Conservation (phyloP, 139 green algal species). For the Chlamydomonas sphaeroides region DNA sequence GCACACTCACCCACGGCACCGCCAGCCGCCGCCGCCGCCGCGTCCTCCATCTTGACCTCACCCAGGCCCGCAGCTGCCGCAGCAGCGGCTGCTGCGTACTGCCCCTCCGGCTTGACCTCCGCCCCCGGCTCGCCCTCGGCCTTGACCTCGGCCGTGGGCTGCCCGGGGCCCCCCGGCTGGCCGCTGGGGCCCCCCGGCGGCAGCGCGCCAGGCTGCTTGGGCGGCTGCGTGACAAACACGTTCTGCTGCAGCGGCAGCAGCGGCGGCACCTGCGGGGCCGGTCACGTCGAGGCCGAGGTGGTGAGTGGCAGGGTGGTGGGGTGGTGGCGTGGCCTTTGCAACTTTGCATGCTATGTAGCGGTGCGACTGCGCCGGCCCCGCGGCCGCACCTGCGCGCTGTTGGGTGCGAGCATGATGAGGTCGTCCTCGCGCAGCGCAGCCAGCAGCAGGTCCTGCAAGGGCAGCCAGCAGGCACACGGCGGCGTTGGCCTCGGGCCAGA, state of each 20-base stretch:
- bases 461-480: neutral
- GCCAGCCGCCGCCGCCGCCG: neutral
- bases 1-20: too few species aligned
- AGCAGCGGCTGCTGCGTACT: conserved; percentile 2
- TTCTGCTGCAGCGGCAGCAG: conserved; percentile 67
- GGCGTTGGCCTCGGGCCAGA: too few species aligned
- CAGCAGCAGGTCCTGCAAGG: conserved; percentile 85
- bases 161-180: neutral
- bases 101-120: neutral
- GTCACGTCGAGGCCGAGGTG: too few species aligned
- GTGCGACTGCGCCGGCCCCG: too few species aligned
- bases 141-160: conserved; percentile 10
- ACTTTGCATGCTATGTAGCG: too few species aligned
- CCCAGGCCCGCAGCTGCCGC: neutral
- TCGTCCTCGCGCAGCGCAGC: conserved; percentile 85
- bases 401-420: conserved; percentile 90
- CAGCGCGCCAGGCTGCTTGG: neutral
- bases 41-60: conserved; percentile 33
- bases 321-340: too few species aligned
- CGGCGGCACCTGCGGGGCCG: conserved; percentile 53
- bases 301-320: too few species aligned
- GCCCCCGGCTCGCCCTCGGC: conserved; percentile 6
- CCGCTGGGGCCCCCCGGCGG: neutral
- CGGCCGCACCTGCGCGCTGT: conserved; percentile 87
- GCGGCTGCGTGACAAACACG: conserved; percentile 49